A percentile compares a stretch with the other conserved stretches of the same genome.
These are phyloP conservation scores for Barnettozyma vustinii DNA, from an alignment of 805 yeast species.

Conservation along the genomic window DNA sequence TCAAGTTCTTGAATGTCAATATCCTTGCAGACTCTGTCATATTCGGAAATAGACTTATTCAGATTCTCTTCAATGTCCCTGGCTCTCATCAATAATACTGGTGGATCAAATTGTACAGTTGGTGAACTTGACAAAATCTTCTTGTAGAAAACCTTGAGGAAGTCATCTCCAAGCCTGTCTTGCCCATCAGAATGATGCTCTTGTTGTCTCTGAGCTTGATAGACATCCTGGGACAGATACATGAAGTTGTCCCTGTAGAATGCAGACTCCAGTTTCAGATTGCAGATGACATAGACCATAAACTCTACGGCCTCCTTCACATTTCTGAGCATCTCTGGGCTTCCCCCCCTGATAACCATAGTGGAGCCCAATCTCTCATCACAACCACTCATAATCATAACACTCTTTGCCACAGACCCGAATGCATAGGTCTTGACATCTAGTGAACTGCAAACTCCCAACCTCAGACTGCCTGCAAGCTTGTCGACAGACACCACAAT, in stretches of 20 bases:
- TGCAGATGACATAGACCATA: slow-evolving; percentile 72
- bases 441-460: slow-evolving; percentile 73
- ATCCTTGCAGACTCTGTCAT: slow-evolving; percentile 19
- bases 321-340: slow-evolving; percentile 51
- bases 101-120: slow-evolving; percentile 67
- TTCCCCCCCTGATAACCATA: slow-evolving; percentile 77
- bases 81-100: slow-evolving; percentile 53
- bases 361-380: slow-evolving; percentile 74
- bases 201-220: slow-evolving; percentile 21
- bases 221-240: slow-evolving; percentile 37
- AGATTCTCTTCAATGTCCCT: slow-evolving; percentile 44
- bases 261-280: slow-evolving; percentile 73
- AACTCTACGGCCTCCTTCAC: slow-evolving; percentile 78
- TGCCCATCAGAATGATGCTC: slow-evolving; percentile 12
- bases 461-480: slow-evolving; percentile 59
- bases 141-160: slow-evolving; percentile 35
- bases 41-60: slow-evolving; percentile 17
- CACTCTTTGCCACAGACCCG: slow-evolving; percentile 57
- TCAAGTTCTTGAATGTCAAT: slow-evolving; percentile 5
- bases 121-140: slow-evolving; percentile 80
- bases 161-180: slow-evolving; percentile 32
- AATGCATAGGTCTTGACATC: slow-evolving; percentile 63
- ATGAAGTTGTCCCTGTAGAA: slow-evolving; percentile 67
- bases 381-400: slow-evolving; percentile 76
- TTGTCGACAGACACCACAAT: slow-evolving; percentile 83